phyloP scores from a whole-genome alignment of 2,329 filamentous ascomycete genomes.

The Xylariomycetidae sp. region DNA sequence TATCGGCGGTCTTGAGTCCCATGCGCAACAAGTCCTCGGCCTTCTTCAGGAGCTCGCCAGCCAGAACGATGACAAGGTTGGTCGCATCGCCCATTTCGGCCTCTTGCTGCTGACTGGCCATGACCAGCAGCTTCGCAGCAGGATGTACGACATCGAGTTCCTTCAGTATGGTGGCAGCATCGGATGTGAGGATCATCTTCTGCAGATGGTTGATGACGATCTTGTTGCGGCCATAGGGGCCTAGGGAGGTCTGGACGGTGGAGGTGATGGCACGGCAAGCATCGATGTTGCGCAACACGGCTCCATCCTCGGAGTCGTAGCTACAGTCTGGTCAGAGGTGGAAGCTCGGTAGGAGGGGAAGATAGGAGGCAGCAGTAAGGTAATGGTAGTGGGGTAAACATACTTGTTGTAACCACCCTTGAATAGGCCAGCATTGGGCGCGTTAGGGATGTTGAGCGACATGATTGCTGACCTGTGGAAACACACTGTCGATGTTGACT shows the following conservation, averaged over 20 bases:
- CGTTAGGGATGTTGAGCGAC: constrained; percentile 94
- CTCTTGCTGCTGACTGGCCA: constrained; percentile 98
- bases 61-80: constrained; percentile 92
- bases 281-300: constrained; percentile 96
- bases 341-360: constrained; percentile 7
- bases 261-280: constrained; percentile 93
- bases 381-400: constrained; percentile 35
- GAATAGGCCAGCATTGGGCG: constrained; percentile 89
- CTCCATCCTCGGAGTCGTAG: constrained; percentile 98
- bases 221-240: constrained; percentile 97
- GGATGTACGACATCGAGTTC: constrained; percentile 98
- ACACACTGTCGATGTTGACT: neutral
- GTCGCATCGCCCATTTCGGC: constrained; percentile 98
- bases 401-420: constrained; percentile 96
- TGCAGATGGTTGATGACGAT: constrained; percentile 99
- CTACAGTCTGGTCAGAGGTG: constrained; percentile 46
- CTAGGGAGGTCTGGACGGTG: constrained; percentile 94
- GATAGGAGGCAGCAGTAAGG: too few species aligned
- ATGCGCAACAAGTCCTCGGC: constrained; percentile 94
- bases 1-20: constrained; percentile 97
- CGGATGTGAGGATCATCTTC: constrained; percentile 98
- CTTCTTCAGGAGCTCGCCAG: constrained; percentile 92
- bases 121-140: constrained; percentile 93
- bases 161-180: constrained; percentile 92
- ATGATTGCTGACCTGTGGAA: constrained; percentile 40